A percentile compares a stretch with the other conserved stretches of the same genome.
Conservation (phyloP, 208 protist genomes). For the Trichomonas gallinae region DNA sequence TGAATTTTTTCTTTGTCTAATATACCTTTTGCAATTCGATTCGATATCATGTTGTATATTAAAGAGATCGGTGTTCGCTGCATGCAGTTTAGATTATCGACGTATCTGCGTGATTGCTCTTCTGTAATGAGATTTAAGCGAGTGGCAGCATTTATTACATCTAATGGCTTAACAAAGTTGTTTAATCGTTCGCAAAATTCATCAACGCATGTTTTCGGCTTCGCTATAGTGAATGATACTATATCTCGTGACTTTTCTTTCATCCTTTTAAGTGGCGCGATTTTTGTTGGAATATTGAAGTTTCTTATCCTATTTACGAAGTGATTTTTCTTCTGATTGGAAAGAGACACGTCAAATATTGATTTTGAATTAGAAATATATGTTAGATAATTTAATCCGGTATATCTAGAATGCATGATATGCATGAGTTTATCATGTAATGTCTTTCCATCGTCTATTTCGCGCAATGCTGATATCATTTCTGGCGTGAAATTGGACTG, state of each 20-base stretch:
- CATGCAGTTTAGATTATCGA: neutral
- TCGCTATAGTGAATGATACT: neutral
- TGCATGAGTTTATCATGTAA: too few species aligned
- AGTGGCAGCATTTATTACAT: neutral
- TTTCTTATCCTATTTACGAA: neutral
- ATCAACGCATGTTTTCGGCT: neutral
- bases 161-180: neutral
- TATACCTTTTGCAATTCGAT: neutral
- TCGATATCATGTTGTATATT: neutral
- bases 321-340: neutral
- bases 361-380: neutral
- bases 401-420: neutral
- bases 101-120: neutral
- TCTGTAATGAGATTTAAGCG: neutral
- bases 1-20: neutral
- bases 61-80: neutral
- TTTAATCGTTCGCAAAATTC: neutral
- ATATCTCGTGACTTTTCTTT: neutral
- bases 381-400: neutral
- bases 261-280: neutral
- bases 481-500: too few species aligned
- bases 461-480: too few species aligned
- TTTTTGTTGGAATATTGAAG: neutral
- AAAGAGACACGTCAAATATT: neutral
- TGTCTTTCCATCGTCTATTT: too few species aligned